A percentile compares a stretch with the other conserved stretches of the same genome.
These are phyloP conservation scores for Colletotrichum sp. DNA, from an alignment of 2,329 filamentous ascomycete genomes.

Conservation along the genomic window DNA sequence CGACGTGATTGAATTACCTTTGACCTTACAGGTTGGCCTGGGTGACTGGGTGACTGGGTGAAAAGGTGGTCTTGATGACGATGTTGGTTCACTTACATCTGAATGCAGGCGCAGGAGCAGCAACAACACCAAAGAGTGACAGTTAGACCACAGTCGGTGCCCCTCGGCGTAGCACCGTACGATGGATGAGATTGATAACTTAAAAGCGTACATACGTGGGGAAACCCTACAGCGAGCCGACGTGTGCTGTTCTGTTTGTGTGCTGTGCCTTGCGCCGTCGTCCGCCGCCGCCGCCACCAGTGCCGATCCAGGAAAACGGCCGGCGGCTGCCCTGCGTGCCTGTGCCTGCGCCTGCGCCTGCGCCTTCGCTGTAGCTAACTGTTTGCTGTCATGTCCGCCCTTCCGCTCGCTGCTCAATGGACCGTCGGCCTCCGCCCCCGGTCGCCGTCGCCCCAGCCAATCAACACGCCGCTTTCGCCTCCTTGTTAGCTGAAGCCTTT, in stretches of 20 bases:
- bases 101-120: neutral
- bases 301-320: constrained; percentile 4
- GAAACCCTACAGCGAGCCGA: neutral
- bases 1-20: neutral
- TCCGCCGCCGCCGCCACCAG: neutral
- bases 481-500: constrained; percentile 5
- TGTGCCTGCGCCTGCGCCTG: neutral
- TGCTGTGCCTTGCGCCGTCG: neutral
- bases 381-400: neutral
- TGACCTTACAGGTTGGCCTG: neutral
- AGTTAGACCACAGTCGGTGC: neutral
- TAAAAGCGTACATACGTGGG: neutral
- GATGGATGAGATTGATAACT: neutral
- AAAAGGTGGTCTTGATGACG: neutral
- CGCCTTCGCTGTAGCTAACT: neutral
- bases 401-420: neutral
- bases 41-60: neutral
- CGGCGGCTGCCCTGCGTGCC: neutral
- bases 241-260: neutral
- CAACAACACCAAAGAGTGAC: neutral
- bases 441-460: neutral
- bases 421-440: neutral
- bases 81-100: neutral
- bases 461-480: neutral
- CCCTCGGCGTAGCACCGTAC: constrained; percentile 4